Percentiles rank a stretch among this genome's conserved stretches.
Conservation (phyloP, 2,329 filamentous ascomycete species). For the Ambrosiella beaveri region DNA sequence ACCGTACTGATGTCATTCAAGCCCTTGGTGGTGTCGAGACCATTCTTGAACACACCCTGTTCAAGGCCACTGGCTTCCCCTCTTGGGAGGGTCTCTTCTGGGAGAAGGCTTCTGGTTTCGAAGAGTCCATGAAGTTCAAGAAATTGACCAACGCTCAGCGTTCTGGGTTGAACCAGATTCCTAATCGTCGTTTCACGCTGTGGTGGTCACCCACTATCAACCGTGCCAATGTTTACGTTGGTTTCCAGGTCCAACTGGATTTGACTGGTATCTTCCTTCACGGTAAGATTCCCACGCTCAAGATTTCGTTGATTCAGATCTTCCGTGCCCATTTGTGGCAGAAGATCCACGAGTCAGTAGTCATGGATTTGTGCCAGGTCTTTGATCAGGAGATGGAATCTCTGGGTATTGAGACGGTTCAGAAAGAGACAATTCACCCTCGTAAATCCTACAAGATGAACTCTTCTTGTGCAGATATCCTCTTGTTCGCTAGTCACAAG, state of each 20-base stretch:
- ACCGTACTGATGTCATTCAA: slow-evolving; percentile 92
- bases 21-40: slow-evolving; percentile 92
- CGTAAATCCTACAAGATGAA: slow-evolving; percentile 99
- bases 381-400: slow-evolving; percentile 96
- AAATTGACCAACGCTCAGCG: slow-evolving; percentile 95
- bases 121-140: slow-evolving; percentile 83
- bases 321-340: slow-evolving; percentile 99
- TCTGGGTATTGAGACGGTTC: slow-evolving; percentile 87
- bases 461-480: slow-evolving; percentile 92
- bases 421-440: slow-evolving; percentile 98
- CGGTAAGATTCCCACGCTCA: slow-evolving; percentile 94
- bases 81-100: slow-evolving; percentile 96
- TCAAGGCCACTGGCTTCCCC: slow-evolving; percentile 92
- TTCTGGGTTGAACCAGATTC: slow-evolving; percentile 94
- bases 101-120: slow-evolving; percentile 48
- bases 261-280: slow-evolving; percentile 97
- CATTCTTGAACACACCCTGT: slow-evolving; percentile 88
- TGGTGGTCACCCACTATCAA: slow-evolving; percentile 97
- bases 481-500: slow-evolving; percentile 93
- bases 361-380: slow-evolving; percentile 97
- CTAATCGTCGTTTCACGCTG: slow-evolving; percentile 91
- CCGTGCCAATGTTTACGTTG: slow-evolving; percentile 91
- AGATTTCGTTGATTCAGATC: slow-evolving; percentile 96
- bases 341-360: slow-evolving; percentile 96
- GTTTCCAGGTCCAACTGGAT: slow-evolving; percentile 98